phyloP scores from a whole-genome alignment of 306 rosid genomes.

The Pterocarpus santalinus region DNA sequence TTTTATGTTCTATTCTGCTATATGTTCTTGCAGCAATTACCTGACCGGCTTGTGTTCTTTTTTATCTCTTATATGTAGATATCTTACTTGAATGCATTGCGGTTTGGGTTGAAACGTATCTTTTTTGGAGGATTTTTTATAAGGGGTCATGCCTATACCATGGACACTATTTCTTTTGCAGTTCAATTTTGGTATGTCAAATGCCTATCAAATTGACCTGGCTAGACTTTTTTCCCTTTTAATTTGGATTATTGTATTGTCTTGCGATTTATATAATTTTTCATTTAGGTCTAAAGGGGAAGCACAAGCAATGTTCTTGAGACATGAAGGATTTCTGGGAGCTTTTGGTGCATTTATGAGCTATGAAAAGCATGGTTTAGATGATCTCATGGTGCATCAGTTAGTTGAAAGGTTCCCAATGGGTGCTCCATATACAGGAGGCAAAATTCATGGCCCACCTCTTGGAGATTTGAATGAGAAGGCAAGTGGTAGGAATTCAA shows the following conservation, averaged over 20 bases:
- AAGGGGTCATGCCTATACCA: conserved; percentile 98
- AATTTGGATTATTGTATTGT: conserved; percentile 31
- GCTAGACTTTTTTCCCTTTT: not conserved
- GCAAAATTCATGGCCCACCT: conserved; percentile 96
- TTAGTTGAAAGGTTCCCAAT: conserved; percentile 97
- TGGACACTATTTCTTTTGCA: conserved; percentile 98
- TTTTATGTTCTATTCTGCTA: conserved; percentile 23
- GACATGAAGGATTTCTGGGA: conserved; percentile 98
- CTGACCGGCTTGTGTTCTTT: conserved; percentile 32
- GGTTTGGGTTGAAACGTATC: conserved; percentile 86
- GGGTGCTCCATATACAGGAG: conserved; percentile 98
- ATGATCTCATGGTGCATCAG: conserved; percentile 97
- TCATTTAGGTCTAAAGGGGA: conserved; percentile 88
- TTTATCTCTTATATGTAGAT: conserved; percentile 63
- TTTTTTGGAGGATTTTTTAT: conserved; percentile 99
- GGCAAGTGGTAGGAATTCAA: conserved; percentile 63
- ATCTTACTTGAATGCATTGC: conserved; percentile 89
- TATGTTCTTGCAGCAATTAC: conserved; percentile 29
- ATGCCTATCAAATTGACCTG: conserved; percentile 3
- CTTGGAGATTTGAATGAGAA: conserved; percentile 97
- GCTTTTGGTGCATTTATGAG: conserved; percentile 98
- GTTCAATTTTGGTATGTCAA: conserved; percentile 83
- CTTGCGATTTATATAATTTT: conserved; percentile 42
- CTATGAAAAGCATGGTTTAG: conserved; percentile 97
- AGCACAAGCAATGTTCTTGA: conserved; percentile 96